Conservation (phyloP, 148 eudicot species). For the Salicornia ramosissima region DNA sequence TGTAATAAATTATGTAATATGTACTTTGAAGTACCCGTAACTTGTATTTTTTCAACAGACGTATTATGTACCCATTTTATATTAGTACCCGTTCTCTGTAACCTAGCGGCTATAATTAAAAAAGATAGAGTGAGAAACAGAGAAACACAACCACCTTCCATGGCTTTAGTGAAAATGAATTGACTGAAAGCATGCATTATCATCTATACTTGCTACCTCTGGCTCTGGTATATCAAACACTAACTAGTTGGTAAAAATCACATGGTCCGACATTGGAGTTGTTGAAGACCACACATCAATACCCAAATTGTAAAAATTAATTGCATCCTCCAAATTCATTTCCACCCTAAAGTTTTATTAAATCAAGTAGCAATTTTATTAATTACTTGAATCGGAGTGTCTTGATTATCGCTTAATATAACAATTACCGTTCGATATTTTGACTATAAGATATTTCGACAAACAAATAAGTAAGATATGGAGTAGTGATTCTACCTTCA, state of each 20-base stretch:
- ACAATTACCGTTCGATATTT: too few relatives aligned
- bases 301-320: not conserved
- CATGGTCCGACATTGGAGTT: conserved; percentile 17
- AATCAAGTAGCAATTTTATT: not conserved
- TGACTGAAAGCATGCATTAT: conserved; percentile 13
- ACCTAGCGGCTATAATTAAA: too few relatives aligned
- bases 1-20: too few relatives aligned
- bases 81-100: too few relatives aligned
- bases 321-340: not conserved
- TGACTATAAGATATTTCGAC: too few relatives aligned
- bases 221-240: conserved; percentile 2
- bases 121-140: not conserved
- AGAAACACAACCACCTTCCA: conserved; percentile 8
- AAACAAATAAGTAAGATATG: too few relatives aligned
- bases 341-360: not conserved
- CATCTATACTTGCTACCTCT: conserved; percentile 11
- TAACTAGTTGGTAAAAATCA: conserved; percentile 9
- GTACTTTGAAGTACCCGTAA: too few relatives aligned
- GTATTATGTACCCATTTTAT: too few relatives aligned
- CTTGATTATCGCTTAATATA: not conserved
- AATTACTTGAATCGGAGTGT: not conserved
- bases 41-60: too few relatives aligned
- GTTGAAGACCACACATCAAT: not conserved
- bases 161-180: conserved; percentile 12
- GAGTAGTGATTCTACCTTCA: too few relatives aligned